A percentile compares a stretch with the other conserved stretches of the same genome.
Evolutionary conservation across 1,139 yeast genomes (phyloP).

Genomic region (Kazachstania sp.): DNA sequence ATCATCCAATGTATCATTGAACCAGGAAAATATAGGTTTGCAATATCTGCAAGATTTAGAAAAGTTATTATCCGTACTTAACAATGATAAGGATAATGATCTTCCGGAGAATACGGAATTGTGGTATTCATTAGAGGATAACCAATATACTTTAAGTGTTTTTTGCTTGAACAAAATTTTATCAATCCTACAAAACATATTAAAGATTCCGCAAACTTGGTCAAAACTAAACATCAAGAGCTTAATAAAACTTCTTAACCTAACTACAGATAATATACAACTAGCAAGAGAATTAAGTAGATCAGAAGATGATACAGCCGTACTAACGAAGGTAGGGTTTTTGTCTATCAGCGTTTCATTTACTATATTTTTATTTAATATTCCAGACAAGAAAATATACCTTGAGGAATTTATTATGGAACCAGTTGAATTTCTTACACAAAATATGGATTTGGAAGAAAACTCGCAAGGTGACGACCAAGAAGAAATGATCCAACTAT

Average conservation of each 20-base stretch:
- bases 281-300: neutral
- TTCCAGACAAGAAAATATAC: conserved; percentile 37
- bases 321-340: conserved; percentile 27
- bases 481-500: conserved; percentile 6
- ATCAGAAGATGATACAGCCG: neutral
- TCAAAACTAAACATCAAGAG: conserved; percentile 8
- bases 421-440: conserved; percentile 36
- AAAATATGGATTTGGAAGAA: neutral
- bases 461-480: conserved; percentile 1
- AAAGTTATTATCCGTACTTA: conserved; percentile 7
- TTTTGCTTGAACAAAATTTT: conserved; percentile 13
- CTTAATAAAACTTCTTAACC: conserved; percentile 12
- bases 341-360: conserved; percentile 38
- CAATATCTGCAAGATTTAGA: conserved; percentile 19
- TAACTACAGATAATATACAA: conserved; percentile 17
- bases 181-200: conserved; percentile 17
- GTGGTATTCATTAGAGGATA: conserved; percentile 14
- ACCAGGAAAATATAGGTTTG: conserved; percentile 14
- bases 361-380: conserved; percentile 35
- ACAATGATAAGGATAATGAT: neutral
- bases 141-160: conserved; percentile 11
- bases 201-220: conserved; percentile 11
- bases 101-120: conserved; percentile 11
- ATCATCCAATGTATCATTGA: conserved; percentile 17
- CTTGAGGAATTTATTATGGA: conserved; percentile 40